Evolutionary conservation across 176 grass and related monocot species (phyloP).

Genomic region (Dendrocalamus sinicus): DNA sequence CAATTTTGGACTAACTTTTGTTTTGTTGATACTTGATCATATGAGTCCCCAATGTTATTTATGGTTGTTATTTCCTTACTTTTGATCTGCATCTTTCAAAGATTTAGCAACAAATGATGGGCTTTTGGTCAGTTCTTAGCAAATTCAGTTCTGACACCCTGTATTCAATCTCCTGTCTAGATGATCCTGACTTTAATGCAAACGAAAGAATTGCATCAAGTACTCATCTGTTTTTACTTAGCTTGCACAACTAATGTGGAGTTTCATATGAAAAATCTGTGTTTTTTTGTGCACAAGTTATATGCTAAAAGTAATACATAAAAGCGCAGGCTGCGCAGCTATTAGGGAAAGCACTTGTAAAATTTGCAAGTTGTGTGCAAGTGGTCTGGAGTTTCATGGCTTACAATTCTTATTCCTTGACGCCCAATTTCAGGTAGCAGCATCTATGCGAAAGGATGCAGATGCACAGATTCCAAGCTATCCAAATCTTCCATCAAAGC

Average conservation of each 20-base stretch:
- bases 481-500: conserved; percentile 76
- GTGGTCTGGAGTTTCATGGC: conserved; percentile 16
- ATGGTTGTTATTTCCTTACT: not conserved
- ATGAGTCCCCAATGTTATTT: not conserved
- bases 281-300: not conserved
- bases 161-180: not conserved
- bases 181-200: not conserved
- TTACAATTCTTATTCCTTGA: conserved; percentile 37
- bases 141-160: conserved; percentile 10
- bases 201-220: not conserved
- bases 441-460: conserved; percentile 78
- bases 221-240: conserved; percentile 8
- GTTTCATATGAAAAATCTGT: not conserved
- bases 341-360: conserved; percentile 3
- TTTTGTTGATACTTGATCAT: conserved; percentile 22
- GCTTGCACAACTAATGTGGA: not conserved
- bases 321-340: not conserved
- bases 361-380: conserved; percentile 38
- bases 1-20: conserved; percentile 2
- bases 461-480: conserved; percentile 73
- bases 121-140: not conserved
- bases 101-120: not conserved
- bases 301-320: not conserved
- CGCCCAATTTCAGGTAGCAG: conserved; percentile 67
- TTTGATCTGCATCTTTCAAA: not conserved